Conservation (phyloP, 2,329 filamentous ascomycete genomes). For the Pseudocercospora vitis region DNA sequence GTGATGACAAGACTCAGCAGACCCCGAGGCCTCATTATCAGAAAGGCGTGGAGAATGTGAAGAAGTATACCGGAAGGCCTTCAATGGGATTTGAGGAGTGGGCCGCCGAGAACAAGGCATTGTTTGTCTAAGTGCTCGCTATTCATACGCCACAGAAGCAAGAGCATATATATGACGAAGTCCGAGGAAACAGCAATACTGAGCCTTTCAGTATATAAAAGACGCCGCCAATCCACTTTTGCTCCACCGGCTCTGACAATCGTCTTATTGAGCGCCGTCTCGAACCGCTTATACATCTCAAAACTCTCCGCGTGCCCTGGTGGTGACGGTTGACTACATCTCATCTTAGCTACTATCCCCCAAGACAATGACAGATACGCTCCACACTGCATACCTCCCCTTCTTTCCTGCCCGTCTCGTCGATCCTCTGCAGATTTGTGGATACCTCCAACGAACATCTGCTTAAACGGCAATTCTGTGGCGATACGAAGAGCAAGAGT, state of each 20-base stretch:
- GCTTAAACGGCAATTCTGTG: conserved; percentile 80
- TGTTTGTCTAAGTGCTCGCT: conserved; percentile 22
- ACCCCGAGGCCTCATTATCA: conserved; percentile 15
- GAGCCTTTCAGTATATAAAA: too few species aligned
- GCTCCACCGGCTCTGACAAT: too few species aligned
- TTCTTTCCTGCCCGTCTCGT: conserved; percentile 38
- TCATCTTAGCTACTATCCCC: conserved; percentile 44
- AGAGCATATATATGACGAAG: too few species aligned
- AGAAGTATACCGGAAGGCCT: conserved; percentile 37
- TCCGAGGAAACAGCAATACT: too few species aligned
- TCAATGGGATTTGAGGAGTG: conserved; percentile 39
- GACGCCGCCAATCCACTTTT: too few species aligned
- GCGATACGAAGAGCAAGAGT: conserved; percentile 93
- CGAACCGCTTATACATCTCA: conserved; percentile 40
- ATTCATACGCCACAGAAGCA: too few species aligned
- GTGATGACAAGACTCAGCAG: conserved; percentile 8
- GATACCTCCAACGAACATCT: conserved; percentile 45
- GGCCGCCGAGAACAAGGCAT: conserved; percentile 34
- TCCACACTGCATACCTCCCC: conserved; percentile 47
- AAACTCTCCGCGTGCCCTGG: conserved; percentile 42
- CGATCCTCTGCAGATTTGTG: conserved; percentile 40
- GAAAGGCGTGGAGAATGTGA: conserved; percentile 35
- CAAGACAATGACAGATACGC: conserved; percentile 50
- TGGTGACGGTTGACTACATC: conserved; percentile 43
- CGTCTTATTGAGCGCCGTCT: conserved; percentile 42